Evolutionary conservation across 495 filamentous ascomycete species (phyloP).

Genomic region (Astrothelium macrocarpum): DNA sequence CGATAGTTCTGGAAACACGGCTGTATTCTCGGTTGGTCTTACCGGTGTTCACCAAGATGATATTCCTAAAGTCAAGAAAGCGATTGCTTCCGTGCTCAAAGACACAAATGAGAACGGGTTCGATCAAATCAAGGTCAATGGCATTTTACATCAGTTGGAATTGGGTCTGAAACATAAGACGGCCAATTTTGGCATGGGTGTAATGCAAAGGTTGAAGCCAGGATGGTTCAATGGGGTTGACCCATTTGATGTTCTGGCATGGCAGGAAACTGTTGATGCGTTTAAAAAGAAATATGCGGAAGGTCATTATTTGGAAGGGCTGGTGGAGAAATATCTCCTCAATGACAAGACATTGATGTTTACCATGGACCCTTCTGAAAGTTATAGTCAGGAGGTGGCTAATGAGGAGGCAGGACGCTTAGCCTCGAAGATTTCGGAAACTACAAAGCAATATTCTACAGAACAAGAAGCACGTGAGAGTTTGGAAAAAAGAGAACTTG

Average conservation of each 20-base stretch:
- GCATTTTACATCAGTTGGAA: conserved; percentile 87
- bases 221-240: conserved; percentile 93
- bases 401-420: conserved; percentile 68
- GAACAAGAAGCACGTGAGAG: conserved; percentile 58
- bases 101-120: conserved; percentile 65
- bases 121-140: conserved; percentile 79
- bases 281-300: conserved; percentile 66
- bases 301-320: conserved; percentile 68
- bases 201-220: conserved; percentile 78
- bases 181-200: conserved; percentile 80
- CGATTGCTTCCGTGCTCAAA: conserved; percentile 57
- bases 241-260: conserved; percentile 80
- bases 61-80: conserved; percentile 63
- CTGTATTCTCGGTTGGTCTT: conserved; percentile 82
- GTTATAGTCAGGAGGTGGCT: conserved; percentile 61
- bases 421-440: conserved; percentile 56
- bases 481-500: conserved; percentile 65
- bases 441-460: conserved; percentile 56
- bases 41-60: conserved; percentile 74
- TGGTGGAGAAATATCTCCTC: conserved; percentile 83
- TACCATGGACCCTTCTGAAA: conserved; percentile 80
- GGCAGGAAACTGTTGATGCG: conserved; percentile 73
- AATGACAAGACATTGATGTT: conserved; percentile 82
- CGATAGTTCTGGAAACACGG: conserved; percentile 62
- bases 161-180: conserved; percentile 88